Base-by-base conservation (phyloP, 2,329 filamentous ascomycete species). In the Hypoxylon sp. region DNA sequence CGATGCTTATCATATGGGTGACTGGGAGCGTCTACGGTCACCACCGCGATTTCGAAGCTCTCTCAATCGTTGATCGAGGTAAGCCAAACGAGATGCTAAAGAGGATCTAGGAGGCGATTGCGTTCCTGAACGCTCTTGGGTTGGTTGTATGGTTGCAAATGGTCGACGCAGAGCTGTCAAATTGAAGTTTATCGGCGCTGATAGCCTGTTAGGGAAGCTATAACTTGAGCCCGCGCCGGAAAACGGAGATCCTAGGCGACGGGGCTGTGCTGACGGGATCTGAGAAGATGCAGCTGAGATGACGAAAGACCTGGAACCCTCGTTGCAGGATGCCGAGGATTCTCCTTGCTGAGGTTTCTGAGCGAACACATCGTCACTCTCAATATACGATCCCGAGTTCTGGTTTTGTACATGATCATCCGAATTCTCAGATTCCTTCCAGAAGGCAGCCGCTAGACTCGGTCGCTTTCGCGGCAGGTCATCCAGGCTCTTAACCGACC, bases 191-290 rank as follows among this genome's bases (percentile, higher is more conserved):
- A 80, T 78, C 2, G 82, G 81, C 69, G 84, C 83, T 32, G 82
- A 84, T 30, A 85, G 76, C 43, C 88, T 83, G 63, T 86, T 87
- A n/a, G 89, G 88, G 68, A 90, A 88, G 49, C 88, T 90, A 73
- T 87, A 83, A 76, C 85, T 88, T 11, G 84, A 81, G 60, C 77
- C 80, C 9, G 81, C 75, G 34, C 81, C 81, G 6, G 82, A 79
- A 68, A 90, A 90, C 0, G 88, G 88, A 4, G 88, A 90, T 30
- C 88, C 86, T 3, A 90, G 81, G 5, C 87, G 83, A 13, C 82
- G 80, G 43, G 83, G 84, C 1, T 79, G 79, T 2, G 76, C 74
- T 5, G 81, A 78, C 19, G 78, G 67, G 23, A 72, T 75, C 13
- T 71, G 75, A 70, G 67, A 63, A 58, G 67, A 61, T 17, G 51